Conservation (phyloP, 2,329 filamentous ascomycete genomes). For the Aschersonia sp. region DNA sequence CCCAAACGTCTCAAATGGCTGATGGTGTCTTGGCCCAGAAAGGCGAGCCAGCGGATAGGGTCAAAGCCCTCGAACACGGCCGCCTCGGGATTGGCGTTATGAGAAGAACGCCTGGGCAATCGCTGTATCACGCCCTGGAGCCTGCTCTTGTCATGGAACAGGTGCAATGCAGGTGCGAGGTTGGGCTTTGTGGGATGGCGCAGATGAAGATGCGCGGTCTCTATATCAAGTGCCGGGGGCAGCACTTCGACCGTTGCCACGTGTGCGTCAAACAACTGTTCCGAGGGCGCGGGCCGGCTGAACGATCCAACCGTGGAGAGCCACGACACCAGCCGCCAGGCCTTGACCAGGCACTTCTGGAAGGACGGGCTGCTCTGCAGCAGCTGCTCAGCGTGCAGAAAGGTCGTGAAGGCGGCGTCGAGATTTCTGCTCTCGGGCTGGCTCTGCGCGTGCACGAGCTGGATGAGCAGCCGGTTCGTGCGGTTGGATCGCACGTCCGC, state of each 20-base stretch:
- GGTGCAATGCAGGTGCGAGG: slow-evolving; percentile 29
- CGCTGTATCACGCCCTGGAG: slow-evolving; percentile 14
- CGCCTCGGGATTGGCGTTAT: slow-evolving; percentile 12
- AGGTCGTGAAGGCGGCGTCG: slow-evolving; percentile 32
- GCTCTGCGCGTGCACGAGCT: slow-evolving; percentile 28
- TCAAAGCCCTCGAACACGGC: slow-evolving; percentile 16
- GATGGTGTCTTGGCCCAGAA: slow-evolving; percentile 31
- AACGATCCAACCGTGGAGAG: slow-evolving; percentile 35
- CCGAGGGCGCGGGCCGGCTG: slow-evolving; percentile 28
- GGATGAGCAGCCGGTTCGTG: slow-evolving; percentile 19
- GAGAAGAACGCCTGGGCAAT: background rate
- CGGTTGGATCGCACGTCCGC: slow-evolving; percentile 12
- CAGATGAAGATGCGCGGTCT: slow-evolving; percentile 38
- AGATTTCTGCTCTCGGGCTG: slow-evolving; percentile 25
- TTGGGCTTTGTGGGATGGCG: slow-evolving; percentile 38
- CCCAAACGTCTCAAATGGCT: slow-evolving; percentile 27
- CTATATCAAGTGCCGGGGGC: slow-evolving; percentile 21
- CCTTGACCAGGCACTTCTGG: slow-evolving; percentile 19
- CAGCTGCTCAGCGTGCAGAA: slow-evolving; percentile 30
- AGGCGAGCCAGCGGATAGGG: slow-evolving; percentile 20
- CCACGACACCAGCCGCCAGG: slow-evolving; percentile 36
- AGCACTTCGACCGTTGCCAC: slow-evolving; percentile 29
- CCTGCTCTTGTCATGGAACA: slow-evolving; percentile 22
- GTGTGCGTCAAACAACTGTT: slow-evolving; percentile 36
- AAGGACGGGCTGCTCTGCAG: slow-evolving; percentile 21